phyloP scores from a whole-genome alignment of 129 eudicot species.

The Calendula officinalis region DNA sequence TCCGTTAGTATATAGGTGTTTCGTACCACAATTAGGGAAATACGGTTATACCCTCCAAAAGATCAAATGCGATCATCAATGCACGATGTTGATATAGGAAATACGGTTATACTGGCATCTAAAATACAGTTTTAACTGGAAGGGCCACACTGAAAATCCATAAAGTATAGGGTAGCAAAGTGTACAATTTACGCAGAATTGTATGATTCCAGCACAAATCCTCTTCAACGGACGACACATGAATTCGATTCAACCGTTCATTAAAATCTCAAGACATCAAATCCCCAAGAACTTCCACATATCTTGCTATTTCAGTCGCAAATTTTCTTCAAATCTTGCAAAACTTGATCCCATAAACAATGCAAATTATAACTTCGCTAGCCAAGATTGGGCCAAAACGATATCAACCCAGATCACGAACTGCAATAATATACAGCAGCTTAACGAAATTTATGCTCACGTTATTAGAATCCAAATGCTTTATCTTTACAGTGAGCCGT shows the following conservation, averaged over 20 bases:
- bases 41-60: no score
- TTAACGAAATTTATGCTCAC: slow-evolving; percentile 50
- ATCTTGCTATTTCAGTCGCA: slow-evolving; percentile 25
- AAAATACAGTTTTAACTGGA: no score
- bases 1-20: no score
- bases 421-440: slow-evolving; percentile 43
- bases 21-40: no score
- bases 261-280: slow-evolving; percentile 11
- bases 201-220: background rate
- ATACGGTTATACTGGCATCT: no score
- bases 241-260: slow-evolving; percentile 24
- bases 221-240: background rate
- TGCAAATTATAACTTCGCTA: background rate
- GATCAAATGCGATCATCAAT: no score
- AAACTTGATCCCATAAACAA: slow-evolving; percentile 9
- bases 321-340: slow-evolving; percentile 15
- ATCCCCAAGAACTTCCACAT: slow-evolving; percentile 25
- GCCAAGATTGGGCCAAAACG: slow-evolving; percentile 37
- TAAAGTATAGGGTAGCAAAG: background rate
- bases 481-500: slow-evolving; percentile 32
- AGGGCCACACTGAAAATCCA: background rate
- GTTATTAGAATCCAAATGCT: slow-evolving; percentile 64
- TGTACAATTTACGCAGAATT: background rate
- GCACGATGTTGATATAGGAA: no score
- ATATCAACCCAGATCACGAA: slow-evolving; percentile 50